Base-by-base conservation (phyloP, 257 asterid genomes). In the Solanum acaule region DNA sequence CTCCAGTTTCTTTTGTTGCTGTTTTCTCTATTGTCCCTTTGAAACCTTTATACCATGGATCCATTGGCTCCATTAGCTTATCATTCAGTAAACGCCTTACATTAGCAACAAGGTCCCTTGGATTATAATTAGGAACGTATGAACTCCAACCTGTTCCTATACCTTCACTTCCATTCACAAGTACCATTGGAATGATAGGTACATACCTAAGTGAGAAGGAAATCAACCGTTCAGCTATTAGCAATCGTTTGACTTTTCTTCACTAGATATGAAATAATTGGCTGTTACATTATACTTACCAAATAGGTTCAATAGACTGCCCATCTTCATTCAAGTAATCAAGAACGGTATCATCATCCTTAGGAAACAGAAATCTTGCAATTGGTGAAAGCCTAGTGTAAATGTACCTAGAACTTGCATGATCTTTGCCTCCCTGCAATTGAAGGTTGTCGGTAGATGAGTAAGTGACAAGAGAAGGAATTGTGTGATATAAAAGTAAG, bases 111-210 rank as follows among this genome's bases (percentile, higher is more conserved):
- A 96, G 93, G 89, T 97, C 98, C 56, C 93, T 91, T 37, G 99
- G 99, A 88, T 97, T 95, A 77, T 97, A 97, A 89, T 97, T 96
- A 12, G 99, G 99, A 27, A 97, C 88, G 44, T 86, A 97, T 10
- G 99, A 83, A 91, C 99, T 97, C 99, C 99, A 97, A 68, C 98
- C 98, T 27, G 99, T 96, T 76, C 99, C 99, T 70, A 97, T 97
- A 83, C 99, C 99, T 93, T 97, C 99, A 92, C 99, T 95, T 49
- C 99, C 99, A 91, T 97, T 97, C 33, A 97, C 98, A n/a, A 97
- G 91, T 86, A 96, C 99, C 93, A 88, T 83, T 18, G 99, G 99
- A 87, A 97, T 94, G 87, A 91, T 93, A 3, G 99, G 99, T 72
- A 94, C 90, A 81, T 95, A 97, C 99, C 99, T 96, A 77, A 38